A percentile compares a stretch with the other conserved stretches of the same genome.
Conservation (phyloP, 2,329 filamentous ascomycete genomes). For the Xylariaceae sp. region DNA sequence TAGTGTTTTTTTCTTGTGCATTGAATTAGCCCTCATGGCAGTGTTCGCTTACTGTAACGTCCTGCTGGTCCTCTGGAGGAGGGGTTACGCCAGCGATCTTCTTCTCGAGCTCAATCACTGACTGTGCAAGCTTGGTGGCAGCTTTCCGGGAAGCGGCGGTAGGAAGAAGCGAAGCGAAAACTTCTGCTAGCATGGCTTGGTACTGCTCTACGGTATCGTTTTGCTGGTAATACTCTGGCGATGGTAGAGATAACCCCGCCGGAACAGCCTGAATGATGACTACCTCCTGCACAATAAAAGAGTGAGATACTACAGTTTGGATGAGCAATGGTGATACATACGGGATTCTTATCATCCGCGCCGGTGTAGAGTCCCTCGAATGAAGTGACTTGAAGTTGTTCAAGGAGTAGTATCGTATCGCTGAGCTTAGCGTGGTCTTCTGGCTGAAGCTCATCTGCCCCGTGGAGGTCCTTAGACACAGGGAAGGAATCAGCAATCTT, state of each 20-base stretch:
- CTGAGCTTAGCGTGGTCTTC: slow-evolving; percentile 45
- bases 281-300: slow-evolving; percentile 29
- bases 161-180: slow-evolving; percentile 43
- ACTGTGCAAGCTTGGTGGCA: slow-evolving; percentile 42
- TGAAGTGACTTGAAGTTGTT: slow-evolving; percentile 50
- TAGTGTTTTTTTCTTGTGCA: slow-evolving; percentile 14
- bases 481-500: slow-evolving; percentile 56
- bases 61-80: slow-evolving; percentile 61
- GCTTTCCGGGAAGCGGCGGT: slow-evolving; percentile 30
- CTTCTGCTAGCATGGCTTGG: slow-evolving; percentile 49
- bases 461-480: slow-evolving; percentile 34
- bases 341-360: slow-evolving; percentile 52
- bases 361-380: slow-evolving; percentile 46
- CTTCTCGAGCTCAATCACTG: slow-evolving; percentile 64
- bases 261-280: slow-evolving; percentile 49
- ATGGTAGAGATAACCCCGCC: slow-evolving; percentile 62
- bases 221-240: slow-evolving; percentile 66
- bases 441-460: slow-evolving; percentile 26
- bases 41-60: slow-evolving; percentile 56
- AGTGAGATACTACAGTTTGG: slow-evolving; percentile 4
- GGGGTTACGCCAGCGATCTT: slow-evolving; percentile 65
- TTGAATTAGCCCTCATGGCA: neutral
- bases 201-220: slow-evolving; percentile 59
- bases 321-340: slow-evolving; percentile 20
- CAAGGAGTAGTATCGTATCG: slow-evolving; percentile 54